These are phyloP conservation scores for Anthoceros angustus DNA, from an alignment of 225 moss, liverwort and hornwort genomes.

Conservation along the genomic window DNA sequence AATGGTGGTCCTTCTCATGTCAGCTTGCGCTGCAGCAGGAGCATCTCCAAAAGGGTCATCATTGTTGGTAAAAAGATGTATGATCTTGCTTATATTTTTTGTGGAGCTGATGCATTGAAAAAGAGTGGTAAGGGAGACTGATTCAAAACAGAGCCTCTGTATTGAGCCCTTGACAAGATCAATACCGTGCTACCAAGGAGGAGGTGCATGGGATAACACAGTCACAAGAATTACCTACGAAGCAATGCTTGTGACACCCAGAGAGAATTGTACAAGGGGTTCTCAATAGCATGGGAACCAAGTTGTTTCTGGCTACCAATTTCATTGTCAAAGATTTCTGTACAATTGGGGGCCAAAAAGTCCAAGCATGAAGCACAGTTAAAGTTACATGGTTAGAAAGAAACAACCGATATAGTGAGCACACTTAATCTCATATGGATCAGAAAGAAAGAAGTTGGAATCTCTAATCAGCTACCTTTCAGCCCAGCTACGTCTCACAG, in stretches of 20 bases:
- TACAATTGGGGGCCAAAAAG: neutral
- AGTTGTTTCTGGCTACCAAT: constrained; percentile 52
- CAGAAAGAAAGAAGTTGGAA: neutral
- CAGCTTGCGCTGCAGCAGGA: constrained; percentile 35
- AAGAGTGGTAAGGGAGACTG: too few species aligned
- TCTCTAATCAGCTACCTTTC: constrained; percentile 23
- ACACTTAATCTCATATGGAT: too few species aligned
- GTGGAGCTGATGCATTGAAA: constrained; percentile 21
- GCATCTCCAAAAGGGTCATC: constrained; percentile 85
- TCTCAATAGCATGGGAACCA: constrained; percentile 41
- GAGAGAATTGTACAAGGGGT: constrained; percentile 74
- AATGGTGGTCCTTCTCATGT: constrained; percentile 66
- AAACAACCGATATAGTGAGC: too few species aligned
- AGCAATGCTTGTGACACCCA: constrained; percentile 97
- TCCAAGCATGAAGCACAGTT: constrained; percentile 10
- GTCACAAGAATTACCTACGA: constrained; percentile 49
- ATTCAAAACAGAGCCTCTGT: neutral
- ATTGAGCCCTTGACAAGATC: constrained; percentile 3
- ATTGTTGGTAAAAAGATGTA: constrained; percentile 77
- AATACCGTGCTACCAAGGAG: neutral
- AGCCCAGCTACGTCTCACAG: constrained; percentile 7
- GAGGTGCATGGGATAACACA: neutral
- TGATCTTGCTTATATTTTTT: constrained; percentile 65
- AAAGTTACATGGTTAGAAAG: constrained; percentile 6
- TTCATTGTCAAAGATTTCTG: constrained; percentile 65